Percentiles rank a stretch among this genome's conserved stretches.
phyloP scores from a whole-genome alignment of 306 rosid genomes.

The Inga leiocalycina region DNA sequence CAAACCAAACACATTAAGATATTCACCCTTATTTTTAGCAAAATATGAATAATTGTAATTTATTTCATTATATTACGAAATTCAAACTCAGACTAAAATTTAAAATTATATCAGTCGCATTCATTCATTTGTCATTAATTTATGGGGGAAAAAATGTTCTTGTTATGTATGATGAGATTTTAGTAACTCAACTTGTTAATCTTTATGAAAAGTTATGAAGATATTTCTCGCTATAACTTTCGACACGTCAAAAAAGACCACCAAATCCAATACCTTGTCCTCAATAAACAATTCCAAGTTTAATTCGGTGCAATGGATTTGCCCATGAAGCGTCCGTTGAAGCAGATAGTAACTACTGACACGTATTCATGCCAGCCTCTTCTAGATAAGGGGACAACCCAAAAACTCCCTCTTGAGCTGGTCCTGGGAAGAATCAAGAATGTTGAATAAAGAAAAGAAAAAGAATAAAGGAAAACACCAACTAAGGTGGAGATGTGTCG shows the following conservation, averaged over 20 bases:
- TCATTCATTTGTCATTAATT: neutral
- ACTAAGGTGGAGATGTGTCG: slow-evolving; percentile 1
- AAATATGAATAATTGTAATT: too few species aligned
- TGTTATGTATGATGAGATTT: neutral
- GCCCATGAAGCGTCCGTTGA: neutral
- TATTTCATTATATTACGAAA: too few species aligned
- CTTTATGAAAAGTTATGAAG: neutral
- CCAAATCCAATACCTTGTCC: neutral
- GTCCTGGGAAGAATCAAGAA: neutral
- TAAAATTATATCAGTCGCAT: too few species aligned
- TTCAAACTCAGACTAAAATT: too few species aligned
- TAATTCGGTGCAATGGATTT: neutral
- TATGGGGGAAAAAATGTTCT: neutral
- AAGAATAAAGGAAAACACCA: neutral
- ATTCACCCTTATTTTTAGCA: too few species aligned
- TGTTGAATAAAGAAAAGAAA: neutral
- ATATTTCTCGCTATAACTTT: neutral
- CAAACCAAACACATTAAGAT: too few species aligned
- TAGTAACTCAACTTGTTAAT: neutral
- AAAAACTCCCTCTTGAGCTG: neutral
- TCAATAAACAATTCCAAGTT: neutral
- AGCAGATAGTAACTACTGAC: neutral
- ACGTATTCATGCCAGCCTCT: neutral
- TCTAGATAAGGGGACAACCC: neutral
- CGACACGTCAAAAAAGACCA: neutral